A percentile compares a stretch with the other conserved stretches of the same genome.
These are phyloP conservation scores for Fusarium pseudonygamai DNA, from an alignment of 2,329 filamentous ascomycete genomes.

Conservation along the genomic window DNA sequence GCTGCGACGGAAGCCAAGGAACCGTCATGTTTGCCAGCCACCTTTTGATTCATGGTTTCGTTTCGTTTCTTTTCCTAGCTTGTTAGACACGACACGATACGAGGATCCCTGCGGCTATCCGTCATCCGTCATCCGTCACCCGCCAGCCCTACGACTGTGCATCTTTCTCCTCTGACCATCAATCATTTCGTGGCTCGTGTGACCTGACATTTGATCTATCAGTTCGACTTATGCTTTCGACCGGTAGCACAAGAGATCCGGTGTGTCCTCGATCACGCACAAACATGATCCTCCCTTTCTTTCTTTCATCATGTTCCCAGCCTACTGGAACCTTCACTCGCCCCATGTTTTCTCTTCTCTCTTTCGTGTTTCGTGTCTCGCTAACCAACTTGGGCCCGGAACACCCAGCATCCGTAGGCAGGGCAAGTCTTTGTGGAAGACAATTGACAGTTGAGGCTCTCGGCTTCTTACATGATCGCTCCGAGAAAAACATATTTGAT, in stretches of 20 bases:
- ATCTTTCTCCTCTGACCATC: background rate
- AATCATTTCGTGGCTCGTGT: conserved; percentile 12
- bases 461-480: background rate
- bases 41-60: background rate
- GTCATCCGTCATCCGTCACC: background rate
- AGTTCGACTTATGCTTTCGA: background rate
- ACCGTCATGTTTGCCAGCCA: conserved; percentile 9
- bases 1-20: conserved; percentile 6
- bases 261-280: conserved; percentile 39
- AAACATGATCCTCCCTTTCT: conserved; percentile 9
- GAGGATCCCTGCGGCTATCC: conserved; percentile 6
- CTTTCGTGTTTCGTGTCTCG: conserved; percentile 1
- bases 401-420: conserved; percentile 1
- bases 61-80: background rate
- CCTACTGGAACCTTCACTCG: conserved; percentile 2
- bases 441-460: background rate
- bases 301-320: conserved; percentile 8
- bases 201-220: conserved; percentile 8
- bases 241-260: conserved; percentile 39
- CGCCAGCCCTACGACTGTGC: conserved; percentile 15
- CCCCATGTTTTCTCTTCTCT: conserved; percentile 2
- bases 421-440: background rate
- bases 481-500: background rate
- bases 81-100: background rate
- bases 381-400: background rate